These are phyloP conservation scores for Colletotrichum sp. DNA, from an alignment of 2,329 filamentous ascomycete genomes.

Conservation along the genomic window DNA sequence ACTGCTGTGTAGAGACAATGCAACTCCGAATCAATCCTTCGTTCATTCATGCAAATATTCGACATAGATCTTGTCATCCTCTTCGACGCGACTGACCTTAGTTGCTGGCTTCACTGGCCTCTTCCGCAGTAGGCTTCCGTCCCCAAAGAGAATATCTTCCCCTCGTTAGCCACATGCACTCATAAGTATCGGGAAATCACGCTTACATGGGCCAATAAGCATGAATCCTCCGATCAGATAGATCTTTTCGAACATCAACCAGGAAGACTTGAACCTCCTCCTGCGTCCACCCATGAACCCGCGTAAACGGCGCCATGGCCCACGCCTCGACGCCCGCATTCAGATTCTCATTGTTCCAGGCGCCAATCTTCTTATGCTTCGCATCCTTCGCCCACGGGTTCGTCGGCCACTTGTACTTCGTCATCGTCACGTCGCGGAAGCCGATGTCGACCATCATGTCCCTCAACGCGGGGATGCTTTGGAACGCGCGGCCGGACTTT, in stretches of 20 bases:
- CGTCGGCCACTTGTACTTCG: not conserved
- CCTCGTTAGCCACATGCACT: not conserved
- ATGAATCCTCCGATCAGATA: rapidly evolving
- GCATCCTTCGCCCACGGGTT: not conserved
- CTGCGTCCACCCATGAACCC: not conserved
- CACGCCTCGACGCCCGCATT: not conserved
- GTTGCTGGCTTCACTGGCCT: not conserved
- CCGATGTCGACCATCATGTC: not conserved
- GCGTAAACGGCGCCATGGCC: not conserved
- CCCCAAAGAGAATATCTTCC: not conserved
- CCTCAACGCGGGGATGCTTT: not conserved
- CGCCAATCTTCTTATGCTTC: not conserved
- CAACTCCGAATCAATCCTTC: too few species aligned
- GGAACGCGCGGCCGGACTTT: not conserved
- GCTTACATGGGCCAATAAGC: not conserved
- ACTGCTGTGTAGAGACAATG: too few species aligned
- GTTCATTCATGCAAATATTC: too few species aligned
- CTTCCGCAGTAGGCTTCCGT: not conserved
- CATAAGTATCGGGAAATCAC: not conserved
- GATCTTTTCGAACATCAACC: not conserved
- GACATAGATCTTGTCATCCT: too few species aligned
- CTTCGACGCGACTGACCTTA: too few species aligned
- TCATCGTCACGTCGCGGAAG: not conserved
- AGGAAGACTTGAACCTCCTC: not conserved
- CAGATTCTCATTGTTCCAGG: not conserved